Conservation (phyloP, 2,329 filamentous ascomycete genomes). For the Thelonectria olida region DNA sequence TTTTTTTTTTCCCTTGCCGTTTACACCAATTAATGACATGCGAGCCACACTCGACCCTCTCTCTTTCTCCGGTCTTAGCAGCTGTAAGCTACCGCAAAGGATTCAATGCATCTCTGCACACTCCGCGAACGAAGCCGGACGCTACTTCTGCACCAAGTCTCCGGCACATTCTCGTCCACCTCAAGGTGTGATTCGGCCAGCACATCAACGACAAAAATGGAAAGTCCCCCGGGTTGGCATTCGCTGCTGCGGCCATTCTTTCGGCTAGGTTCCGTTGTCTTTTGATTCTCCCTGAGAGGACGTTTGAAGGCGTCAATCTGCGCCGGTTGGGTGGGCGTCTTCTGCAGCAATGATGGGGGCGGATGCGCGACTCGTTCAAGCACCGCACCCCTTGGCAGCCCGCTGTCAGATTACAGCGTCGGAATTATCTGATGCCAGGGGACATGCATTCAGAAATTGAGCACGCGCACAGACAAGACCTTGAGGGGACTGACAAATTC, state of each 20-base stretch:
- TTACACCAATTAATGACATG: conserved; percentile 19
- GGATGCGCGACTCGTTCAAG: background rate
- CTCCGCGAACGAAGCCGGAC: conserved; percentile 5
- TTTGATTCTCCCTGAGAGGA: background rate
- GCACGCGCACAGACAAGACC: background rate
- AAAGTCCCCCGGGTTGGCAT: conserved; percentile 5
- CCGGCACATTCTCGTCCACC: conserved; percentile 30
- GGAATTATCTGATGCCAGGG: background rate
- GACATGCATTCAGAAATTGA: background rate
- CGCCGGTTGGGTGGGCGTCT: conserved; percentile 17
- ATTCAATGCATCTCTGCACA: conserved; percentile 1
- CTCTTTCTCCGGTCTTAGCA: background rate
- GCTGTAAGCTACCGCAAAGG: conserved; percentile 6
- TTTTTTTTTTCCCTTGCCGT: background rate
- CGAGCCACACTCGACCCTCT: conserved; percentile 3
- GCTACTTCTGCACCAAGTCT: conserved; percentile 26
- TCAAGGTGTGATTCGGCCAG: conserved; percentile 12
- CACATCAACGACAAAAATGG: background rate
- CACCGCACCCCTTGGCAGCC: background rate
- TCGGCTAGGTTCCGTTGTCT: conserved; percentile 32
- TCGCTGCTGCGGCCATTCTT: conserved; percentile 10
- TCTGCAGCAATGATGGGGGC: conserved; percentile 14
- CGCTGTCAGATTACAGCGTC: background rate
- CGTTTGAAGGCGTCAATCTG: conserved; percentile 4
- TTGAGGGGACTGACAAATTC: background rate